phyloP scores from a whole-genome alignment of 2,329 filamentous ascomycete genomes.

The Moelleriella libera region DNA sequence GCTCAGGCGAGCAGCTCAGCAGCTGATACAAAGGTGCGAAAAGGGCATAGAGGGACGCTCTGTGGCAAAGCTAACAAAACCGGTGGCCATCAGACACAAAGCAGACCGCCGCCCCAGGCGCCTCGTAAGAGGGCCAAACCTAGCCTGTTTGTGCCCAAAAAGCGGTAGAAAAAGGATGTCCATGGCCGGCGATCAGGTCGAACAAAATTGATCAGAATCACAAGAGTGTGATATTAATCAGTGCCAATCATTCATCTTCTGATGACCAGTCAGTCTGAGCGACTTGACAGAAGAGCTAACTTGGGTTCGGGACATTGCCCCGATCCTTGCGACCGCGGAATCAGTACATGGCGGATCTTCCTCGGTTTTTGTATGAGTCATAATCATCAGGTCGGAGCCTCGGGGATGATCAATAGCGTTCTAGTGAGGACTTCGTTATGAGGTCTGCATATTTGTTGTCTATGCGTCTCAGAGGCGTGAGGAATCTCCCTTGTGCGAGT shows the following conservation, averaged over 20 bases:
- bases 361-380: too few relatives aligned
- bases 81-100: neutral
- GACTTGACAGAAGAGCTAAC: too few relatives aligned
- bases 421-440: too few relatives aligned
- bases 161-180: slow-evolving; percentile 4
- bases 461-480: too few relatives aligned
- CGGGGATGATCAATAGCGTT: too few relatives aligned
- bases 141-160: slow-evolving; percentile 10
- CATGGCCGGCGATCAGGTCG: neutral
- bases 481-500: too few relatives aligned
- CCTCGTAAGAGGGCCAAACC: slow-evolving; percentile 8
- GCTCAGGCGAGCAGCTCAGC: slow-evolving; percentile 6
- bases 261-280: too few relatives aligned
- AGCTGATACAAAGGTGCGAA: slow-evolving; percentile 9
- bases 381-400: too few relatives aligned
- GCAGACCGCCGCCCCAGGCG: slow-evolving; percentile 2
- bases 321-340: too few relatives aligned
- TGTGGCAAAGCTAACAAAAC: neutral
- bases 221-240: neutral
- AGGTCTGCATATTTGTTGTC: too few relatives aligned
- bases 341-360: too few relatives aligned
- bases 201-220: neutral
- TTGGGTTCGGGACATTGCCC: too few relatives aligned
- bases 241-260: neutral
- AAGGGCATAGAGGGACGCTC: neutral